phyloP scores from a whole-genome alignment of 2,329 filamentous ascomycete genomes.

The Hortaea sp. region DNA sequence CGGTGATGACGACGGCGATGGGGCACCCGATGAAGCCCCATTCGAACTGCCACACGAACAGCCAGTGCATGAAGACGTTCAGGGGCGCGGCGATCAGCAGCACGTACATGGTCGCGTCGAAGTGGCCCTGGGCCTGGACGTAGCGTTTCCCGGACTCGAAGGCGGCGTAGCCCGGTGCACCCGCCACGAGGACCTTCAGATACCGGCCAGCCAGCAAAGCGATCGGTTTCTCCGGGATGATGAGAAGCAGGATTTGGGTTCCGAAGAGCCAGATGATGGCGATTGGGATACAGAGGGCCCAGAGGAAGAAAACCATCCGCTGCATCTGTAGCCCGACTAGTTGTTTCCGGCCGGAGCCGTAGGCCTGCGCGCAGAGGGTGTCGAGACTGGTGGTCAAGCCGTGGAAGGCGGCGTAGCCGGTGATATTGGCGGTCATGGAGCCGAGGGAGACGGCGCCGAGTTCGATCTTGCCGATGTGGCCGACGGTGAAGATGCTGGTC shows the following conservation, averaged over 20 bases:
- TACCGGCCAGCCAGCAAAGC: conserved; percentile 64
- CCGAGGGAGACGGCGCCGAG: conserved; percentile 39
- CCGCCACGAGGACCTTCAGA: conserved; percentile 57
- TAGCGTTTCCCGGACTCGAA: conserved; percentile 80
- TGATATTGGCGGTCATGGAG: conserved; percentile 40
- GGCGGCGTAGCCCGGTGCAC: conserved; percentile 63
- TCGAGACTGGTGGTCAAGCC: conserved; percentile 82
- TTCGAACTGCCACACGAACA: conserved; percentile 61
- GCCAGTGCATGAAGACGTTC: conserved; percentile 71
- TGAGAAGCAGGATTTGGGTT: conserved; percentile 49
- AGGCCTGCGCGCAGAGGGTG: conserved; percentile 87
- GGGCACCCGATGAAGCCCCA: conserved; percentile 69
- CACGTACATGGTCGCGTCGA: conserved; percentile 72
- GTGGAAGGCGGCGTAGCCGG: conserved; percentile 39
- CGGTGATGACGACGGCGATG: conserved; percentile 64
- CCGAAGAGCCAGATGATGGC: conserved; percentile 60
- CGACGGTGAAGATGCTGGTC: conserved; percentile 39
- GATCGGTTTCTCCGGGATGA: conserved; percentile 63
- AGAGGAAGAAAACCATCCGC: conserved; percentile 70
- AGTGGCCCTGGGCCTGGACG: conserved; percentile 79
- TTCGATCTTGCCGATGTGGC: conserved; percentile 39
- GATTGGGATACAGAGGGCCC: conserved; percentile 62
- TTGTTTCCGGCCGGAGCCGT: conserved; percentile 80
- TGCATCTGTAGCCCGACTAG: conserved; percentile 78
- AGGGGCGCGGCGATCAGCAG: conserved; percentile 73